Conservation (phyloP, 2,329 filamentous ascomycete genomes). For the Hymenoscyphus salicellus region DNA sequence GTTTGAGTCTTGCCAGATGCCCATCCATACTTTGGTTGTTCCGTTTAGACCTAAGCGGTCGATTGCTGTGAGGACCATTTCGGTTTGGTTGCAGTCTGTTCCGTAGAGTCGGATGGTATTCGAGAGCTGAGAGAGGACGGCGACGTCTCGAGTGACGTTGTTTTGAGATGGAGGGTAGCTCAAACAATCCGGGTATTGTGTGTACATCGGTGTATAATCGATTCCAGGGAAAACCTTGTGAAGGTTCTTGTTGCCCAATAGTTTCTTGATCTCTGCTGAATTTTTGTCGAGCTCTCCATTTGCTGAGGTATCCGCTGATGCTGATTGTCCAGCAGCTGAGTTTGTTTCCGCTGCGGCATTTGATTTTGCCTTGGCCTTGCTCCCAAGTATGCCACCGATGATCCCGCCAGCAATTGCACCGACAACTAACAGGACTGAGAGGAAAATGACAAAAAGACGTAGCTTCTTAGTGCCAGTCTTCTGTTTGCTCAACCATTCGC, state of each 20-base stretch:
- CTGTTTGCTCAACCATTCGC: conserved; percentile 60
- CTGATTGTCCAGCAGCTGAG: conserved; percentile 44
- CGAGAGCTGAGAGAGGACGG: conserved; percentile 84
- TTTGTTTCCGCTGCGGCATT: conserved; percentile 7
- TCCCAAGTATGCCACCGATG: conserved; percentile 68
- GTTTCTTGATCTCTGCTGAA: conserved; percentile 73
- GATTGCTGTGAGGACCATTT: conserved; percentile 86
- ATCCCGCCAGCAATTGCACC: conserved; percentile 72
- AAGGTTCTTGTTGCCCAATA: conserved; percentile 76
- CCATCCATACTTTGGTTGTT: conserved; percentile 84
- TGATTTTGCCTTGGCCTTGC: conserved; percentile 36
- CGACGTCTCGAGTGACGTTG: conserved; percentile 88
- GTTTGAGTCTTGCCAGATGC: conserved; percentile 88
- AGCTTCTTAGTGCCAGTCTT: conserved; percentile 61
- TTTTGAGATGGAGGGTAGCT: conserved; percentile 80
- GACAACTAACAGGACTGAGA: conserved; percentile 63
- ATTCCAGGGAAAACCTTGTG: conserved; percentile 95
- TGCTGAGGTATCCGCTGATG: conserved; percentile 54
- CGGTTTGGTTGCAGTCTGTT: conserved; percentile 95
- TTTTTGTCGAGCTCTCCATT: conserved; percentile 72
- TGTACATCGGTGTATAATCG: conserved; percentile 90
- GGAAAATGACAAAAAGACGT: conserved; percentile 64
- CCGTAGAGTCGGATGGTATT: conserved; percentile 87
- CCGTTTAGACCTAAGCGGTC: conserved; percentile 67
- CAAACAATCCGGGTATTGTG: conserved; percentile 83